Percentiles rank a stretch among this genome's conserved stretches.
These are phyloP conservation scores for Spatholobus suberectus DNA, from an alignment of 306 rosid genomes.

Conservation along the genomic window DNA sequence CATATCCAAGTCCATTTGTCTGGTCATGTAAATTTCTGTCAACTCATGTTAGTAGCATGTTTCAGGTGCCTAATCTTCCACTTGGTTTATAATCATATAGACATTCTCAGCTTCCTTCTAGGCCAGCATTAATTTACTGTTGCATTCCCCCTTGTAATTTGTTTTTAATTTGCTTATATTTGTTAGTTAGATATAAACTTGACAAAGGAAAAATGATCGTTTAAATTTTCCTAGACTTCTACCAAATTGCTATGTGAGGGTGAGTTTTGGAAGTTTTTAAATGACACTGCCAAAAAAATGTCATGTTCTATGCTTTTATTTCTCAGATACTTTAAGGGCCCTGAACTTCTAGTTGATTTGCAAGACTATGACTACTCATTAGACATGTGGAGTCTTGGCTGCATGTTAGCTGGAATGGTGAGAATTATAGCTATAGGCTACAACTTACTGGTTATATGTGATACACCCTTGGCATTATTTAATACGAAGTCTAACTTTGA, in stretches of 20 bases:
- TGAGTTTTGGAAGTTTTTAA: conserved; percentile 29
- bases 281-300: conserved; percentile 25
- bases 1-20: background rate
- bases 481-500: conserved; percentile 6
- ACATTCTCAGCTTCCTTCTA: conserved; percentile 21
- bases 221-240: conserved; percentile 13
- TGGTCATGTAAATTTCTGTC: conserved; percentile 18
- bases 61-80: conserved; percentile 21
- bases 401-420: conserved; percentile 99
- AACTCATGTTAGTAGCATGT: conserved; percentile 23
- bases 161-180: conserved; percentile 14
- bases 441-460: conserved; percentile 28
- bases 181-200: conserved; percentile 8
- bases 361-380: conserved; percentile 92
- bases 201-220: background rate
- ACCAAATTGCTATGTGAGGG: conserved; percentile 1
- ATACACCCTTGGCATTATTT: background rate
- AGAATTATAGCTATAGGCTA: conserved; percentile 45
- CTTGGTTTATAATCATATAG: conserved; percentile 11
- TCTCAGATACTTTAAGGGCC: conserved; percentile 90
- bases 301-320: conserved; percentile 32
- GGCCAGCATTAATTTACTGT: conserved; percentile 30
- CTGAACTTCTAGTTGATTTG: conserved; percentile 87
- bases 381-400: conserved; percentile 99
- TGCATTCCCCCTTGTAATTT: background rate